phyloP scores from a whole-genome alignment of 116 monocot genomes.

The Posidonia oceanica region DNA sequence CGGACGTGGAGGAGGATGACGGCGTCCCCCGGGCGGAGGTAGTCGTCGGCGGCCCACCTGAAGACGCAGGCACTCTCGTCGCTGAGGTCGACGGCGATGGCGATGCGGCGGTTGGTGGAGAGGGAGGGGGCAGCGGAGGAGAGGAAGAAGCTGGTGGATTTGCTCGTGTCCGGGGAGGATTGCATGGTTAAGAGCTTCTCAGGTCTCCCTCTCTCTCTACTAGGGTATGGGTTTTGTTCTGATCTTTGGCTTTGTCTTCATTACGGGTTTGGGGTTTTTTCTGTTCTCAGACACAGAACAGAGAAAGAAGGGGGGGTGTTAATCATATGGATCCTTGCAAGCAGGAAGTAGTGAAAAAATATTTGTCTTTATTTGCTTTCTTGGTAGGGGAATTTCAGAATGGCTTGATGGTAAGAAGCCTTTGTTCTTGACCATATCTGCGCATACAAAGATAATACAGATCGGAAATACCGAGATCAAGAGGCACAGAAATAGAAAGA shows the following conservation, averaged over 20 bases:
- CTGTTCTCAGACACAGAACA: too few species aligned
- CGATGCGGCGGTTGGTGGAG: conserved; percentile 61
- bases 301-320: too few species aligned
- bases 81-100: conserved; percentile 79
- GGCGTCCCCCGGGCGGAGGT: conserved; percentile 82
- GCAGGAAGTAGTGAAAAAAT: conserved; percentile 87
- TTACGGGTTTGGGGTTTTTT: too few species aligned
- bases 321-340: conserved; percentile 89
- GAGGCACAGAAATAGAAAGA: too few species aligned
- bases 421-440: conserved; percentile 98
- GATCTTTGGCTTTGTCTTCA: too few species aligned
- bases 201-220: too few species aligned
- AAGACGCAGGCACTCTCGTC: conserved; percentile 84
- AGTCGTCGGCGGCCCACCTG: conserved; percentile 72
- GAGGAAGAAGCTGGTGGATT: conserved; percentile 31
- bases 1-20: conserved; percentile 78
- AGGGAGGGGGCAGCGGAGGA: conserved; percentile 18
- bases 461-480: too few species aligned
- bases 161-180: background rate
- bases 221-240: too few species aligned
- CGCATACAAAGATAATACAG: too few species aligned
- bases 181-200: background rate
- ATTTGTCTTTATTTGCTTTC: conserved; percentile 85
- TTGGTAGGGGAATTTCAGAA: conserved; percentile 81
- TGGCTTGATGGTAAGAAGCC: conserved; percentile 87